Evolutionary conservation across 2,329 filamentous ascomycete genomes (phyloP), one percentile per base, ranked within the genome.

Genomic region (Purpureocillium takamizusanense): DNA sequence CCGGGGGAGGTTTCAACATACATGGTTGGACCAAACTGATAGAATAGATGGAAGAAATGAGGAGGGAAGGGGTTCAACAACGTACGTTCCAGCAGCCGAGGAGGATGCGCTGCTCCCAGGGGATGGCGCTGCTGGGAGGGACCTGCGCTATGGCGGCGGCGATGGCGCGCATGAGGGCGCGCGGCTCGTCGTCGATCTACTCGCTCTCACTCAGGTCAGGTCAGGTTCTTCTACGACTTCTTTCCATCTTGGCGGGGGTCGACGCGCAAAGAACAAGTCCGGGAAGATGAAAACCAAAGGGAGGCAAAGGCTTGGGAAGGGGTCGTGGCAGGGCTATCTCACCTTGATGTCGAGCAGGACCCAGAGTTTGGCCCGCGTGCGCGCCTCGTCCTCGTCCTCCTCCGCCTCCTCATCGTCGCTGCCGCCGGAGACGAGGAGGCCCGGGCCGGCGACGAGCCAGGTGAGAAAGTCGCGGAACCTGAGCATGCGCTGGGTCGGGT

Each of bases 291-390:
- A n/a, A n/a, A n/a, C n/a, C n/a, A n/a, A n/a, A n/a, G n/a, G n/a
- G n/a, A n/a, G n/a, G n/a, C n/a, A n/a, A n/a, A n/a, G n/a, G n/a
- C n/a, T n/a, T n/a, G n/a, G n/a, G n/a, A n/a, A n/a, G n/a, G n/a
- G n/a, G n/a, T n/a, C n/a, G n/a, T n/a, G n/a, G n/a, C n/a, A n/a
- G 7, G 12, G 4, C 38, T 21, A 31, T 18, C 17, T 7, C 59
- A 86, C 81, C 69, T 95, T 97, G 57, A 97, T 86, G 57, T 97
- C 90, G 4, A 97, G 66, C 43, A 95, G 60, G 6, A 92, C 51
- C 89, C 89, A 95, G 9, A 89, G 68, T 32, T 81, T 59, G 51
- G 84, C 76, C 30, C 73, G 23, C 33, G 3, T 43, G 56, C 1
- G 70, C 81, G 0, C 80, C 80, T 39, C 34, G 3, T 35, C 34